Percentiles rank a stretch among this genome's conserved stretches.
These are phyloP conservation scores for Verticillium nubilum DNA, from an alignment of 2,329 filamentous ascomycete species.

Conservation along the genomic window DNA sequence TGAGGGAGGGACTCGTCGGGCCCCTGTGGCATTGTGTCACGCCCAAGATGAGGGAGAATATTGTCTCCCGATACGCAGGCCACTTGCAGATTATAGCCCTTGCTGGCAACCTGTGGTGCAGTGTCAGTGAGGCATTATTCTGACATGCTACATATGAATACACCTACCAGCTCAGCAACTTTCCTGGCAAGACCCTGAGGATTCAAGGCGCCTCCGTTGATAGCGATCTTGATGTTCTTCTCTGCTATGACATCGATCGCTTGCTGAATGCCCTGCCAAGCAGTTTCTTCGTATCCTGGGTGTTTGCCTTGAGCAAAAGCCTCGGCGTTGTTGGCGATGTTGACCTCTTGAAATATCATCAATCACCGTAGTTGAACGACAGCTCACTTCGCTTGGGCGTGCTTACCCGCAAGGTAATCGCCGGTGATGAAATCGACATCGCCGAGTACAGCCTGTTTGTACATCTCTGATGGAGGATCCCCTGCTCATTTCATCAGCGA, in stretches of 20 bases:
- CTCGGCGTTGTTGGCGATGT: background rate
- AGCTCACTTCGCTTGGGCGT: no score
- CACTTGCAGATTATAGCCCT: background rate
- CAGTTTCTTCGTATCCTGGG: background rate
- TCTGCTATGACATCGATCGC: slow-evolving; percentile 29
- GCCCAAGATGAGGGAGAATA: slow-evolving; percentile 16
- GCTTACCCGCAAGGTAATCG: background rate
- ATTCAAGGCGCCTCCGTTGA: slow-evolving; percentile 52
- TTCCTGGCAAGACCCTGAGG: slow-evolving; percentile 42
- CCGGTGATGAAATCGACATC: background rate
- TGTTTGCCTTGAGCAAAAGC: background rate
- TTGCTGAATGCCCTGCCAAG: slow-evolving; percentile 9
- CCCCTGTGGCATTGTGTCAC: background rate
- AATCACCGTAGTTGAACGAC: background rate
- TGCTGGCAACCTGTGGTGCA: background rate
- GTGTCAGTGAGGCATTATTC: background rate
- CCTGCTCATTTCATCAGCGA: background rate
- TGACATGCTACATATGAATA: slow-evolving; percentile 8
- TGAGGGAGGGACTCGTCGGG: background rate
- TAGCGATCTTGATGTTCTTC: slow-evolving; percentile 46
- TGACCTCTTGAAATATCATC: background rate
- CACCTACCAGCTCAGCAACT: slow-evolving; percentile 20
- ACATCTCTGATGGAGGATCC: background rate
- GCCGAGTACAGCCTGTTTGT: background rate
- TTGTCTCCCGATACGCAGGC: slow-evolving; percentile 33